Evolutionary conservation across 352 stramenopile species (phyloP), one percentile per base, ranked within the genome.

Genomic region (Nothophytophthora sp.): DNA sequence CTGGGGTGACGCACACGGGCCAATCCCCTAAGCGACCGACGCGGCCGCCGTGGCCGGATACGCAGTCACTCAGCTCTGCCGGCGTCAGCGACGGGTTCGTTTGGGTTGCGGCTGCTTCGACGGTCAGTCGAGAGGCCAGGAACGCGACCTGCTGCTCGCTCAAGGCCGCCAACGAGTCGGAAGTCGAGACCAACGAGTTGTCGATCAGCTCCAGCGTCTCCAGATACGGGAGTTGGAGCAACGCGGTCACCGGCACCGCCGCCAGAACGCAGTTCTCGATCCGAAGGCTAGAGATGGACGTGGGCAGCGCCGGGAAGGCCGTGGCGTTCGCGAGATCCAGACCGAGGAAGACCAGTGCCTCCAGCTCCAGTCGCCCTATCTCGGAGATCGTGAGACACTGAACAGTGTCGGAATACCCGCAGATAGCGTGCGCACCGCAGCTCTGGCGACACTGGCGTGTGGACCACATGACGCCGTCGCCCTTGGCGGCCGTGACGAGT

Each of bases 341-440:
- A 11, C 68, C 68, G 53, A 67, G 64, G 62, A 78, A 70, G 58
- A 63, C 27, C 44, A 69, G 37, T 20, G 47, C 30, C 10, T 37
- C 8, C 39, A 68, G 24, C n/a, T n/a, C n/a, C n/a, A n/a, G n/a
- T n/a, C n/a, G n/a, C n/a, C n/a, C n/a, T n/a, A n/a, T n/a, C n/a
- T n/a, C n/a, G 11, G 27, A 32, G 7, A 32, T 32, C 27, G 27
- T 32, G 27, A 32, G 27, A 6, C 27, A 32, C 27, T 32, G 27
- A 12, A 12, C 27, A 32, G 7, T n/a, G n/a, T n/a, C n/a, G n/a
- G n/a, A n/a, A n/a, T n/a, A n/a, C n/a, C n/a, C n/a, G n/a, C n/a
- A n/a, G n/a, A n/a, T n/a, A n/a, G n/a, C n/a, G n/a, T n/a, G n/a
- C n/a, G n/a, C n/a, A n/a, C n/a, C n/a, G n/a, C n/a, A n/a, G n/a